A percentile compares a stretch with the other conserved stretches of the same genome.
phyloP scores from a whole-genome alignment of 2,329 filamentous ascomycete genomes.

The Aspergillus quadricinctus region DNA sequence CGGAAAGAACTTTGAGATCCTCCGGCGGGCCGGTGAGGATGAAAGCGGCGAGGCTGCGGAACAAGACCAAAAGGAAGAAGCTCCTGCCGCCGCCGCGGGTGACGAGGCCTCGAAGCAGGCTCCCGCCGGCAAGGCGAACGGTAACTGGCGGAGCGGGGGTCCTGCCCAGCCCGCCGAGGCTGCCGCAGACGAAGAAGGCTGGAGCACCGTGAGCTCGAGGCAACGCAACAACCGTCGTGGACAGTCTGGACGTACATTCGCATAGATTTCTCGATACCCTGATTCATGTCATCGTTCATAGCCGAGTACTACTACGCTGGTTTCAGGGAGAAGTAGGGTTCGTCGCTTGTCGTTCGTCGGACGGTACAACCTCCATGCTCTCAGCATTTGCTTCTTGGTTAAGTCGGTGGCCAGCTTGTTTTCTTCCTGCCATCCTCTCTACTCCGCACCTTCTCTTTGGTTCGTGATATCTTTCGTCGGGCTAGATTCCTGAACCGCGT shows the following conservation, averaged over 20 bases:
- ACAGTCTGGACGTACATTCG: conserved; percentile 34
- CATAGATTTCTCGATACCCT: conserved; percentile 37
- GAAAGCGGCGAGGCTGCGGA: conserved; percentile 47
- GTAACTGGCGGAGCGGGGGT: conserved; percentile 37
- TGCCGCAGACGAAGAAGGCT: conserved; percentile 42
- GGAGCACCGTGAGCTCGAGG: conserved; percentile 45
- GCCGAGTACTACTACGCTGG: conserved; percentile 10
- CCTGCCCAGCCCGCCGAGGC: conserved; percentile 27
- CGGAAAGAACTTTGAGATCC: conserved; percentile 52
- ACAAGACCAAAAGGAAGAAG: conserved; percentile 48
- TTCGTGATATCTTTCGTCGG: conserved; percentile 26
- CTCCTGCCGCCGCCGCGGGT: conserved; percentile 41
- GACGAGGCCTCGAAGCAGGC: conserved; percentile 54
- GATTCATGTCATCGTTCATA: conserved; percentile 16
- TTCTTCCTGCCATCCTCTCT: conserved; percentile 9
- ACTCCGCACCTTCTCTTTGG: conserved; percentile 18
- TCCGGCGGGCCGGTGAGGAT: conserved; percentile 47
- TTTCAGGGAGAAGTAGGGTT: conserved; percentile 3
- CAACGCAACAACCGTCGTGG: conserved; percentile 44
- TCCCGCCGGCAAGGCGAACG: conserved; percentile 38
- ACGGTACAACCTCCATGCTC: conserved; percentile 3
- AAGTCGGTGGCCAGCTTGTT: conserved; percentile 22
- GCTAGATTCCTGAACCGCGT: conserved; percentile 27
- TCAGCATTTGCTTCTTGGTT: conserved; percentile 19
- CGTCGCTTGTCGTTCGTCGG: background rate